phyloP scores from a whole-genome alignment of 129 eudicot genomes.

The Calendula officinalis region DNA sequence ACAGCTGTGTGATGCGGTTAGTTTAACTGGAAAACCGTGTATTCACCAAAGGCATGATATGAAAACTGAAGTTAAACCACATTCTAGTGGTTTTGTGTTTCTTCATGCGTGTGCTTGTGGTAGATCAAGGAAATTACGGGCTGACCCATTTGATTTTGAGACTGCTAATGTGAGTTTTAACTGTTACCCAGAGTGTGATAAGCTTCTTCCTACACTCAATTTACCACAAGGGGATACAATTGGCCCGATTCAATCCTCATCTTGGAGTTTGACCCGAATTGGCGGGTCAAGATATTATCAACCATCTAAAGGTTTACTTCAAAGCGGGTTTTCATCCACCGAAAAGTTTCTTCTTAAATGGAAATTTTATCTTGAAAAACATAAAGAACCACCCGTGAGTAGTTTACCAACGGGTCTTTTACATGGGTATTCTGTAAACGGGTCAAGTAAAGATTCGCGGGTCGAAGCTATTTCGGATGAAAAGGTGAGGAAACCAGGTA shows the following conservation, averaged over 20 bases:
- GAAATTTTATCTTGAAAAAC: constrained; percentile 64
- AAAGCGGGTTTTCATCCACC: constrained; percentile 73
- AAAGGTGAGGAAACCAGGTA: constrained; percentile 36
- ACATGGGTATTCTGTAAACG: constrained; percentile 28
- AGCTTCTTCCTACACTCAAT: constrained; percentile 63
- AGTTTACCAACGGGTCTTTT: constrained; percentile 22
- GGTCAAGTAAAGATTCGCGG: constrained; percentile 27
- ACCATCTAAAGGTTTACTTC: constrained; percentile 79
- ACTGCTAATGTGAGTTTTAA: constrained; percentile 60
- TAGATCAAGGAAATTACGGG: constrained; percentile 56
- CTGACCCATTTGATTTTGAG: constrained; percentile 87
- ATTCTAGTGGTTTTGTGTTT: constrained; percentile 81
- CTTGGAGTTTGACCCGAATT: constrained; percentile 77
- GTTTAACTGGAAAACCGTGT: constrained; percentile 93
- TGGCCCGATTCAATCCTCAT: constrained; percentile 52
- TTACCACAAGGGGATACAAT: constrained; percentile 39
- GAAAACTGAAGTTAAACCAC: constrained; percentile 42
- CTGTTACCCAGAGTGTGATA: constrained; percentile 81
- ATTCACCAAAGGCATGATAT: constrained; percentile 69
- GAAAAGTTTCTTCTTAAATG: constrained; percentile 80
- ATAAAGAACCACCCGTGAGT: constrained; percentile 11
- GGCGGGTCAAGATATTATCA: constrained; percentile 87
- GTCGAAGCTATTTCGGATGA: constrained; percentile 36
- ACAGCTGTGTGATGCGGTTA: constrained; percentile 90
- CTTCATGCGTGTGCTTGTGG: constrained; percentile 99